Conservation (phyloP, 352 stramenopile species). For the Globisporangium yorkense region DNA sequence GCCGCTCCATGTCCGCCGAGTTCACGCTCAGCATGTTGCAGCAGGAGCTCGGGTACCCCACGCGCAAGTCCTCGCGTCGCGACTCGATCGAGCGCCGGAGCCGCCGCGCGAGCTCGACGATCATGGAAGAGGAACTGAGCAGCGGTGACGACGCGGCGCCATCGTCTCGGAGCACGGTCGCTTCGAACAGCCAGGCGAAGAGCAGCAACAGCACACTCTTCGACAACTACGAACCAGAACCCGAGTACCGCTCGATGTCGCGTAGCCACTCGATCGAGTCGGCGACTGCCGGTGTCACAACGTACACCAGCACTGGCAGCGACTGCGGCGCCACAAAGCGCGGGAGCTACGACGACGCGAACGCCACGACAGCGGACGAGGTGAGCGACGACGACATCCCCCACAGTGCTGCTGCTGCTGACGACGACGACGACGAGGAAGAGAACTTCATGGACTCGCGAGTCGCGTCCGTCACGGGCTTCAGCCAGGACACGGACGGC, state of each 20-base stretch:
- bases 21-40: slow-evolving; percentile 56
- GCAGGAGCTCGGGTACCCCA: slow-evolving; percentile 71
- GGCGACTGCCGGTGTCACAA: neutral
- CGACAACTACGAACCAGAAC: slow-evolving; percentile 8
- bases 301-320: slow-evolving; percentile 13
- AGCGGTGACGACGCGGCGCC: neutral
- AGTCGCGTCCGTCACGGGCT: slow-evolving; percentile 59
- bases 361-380: slow-evolving; percentile 2
- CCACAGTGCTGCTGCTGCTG: neutral
- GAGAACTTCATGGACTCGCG: slow-evolving; percentile 75
- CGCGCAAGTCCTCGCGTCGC: slow-evolving; percentile 15
- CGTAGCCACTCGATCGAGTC: slow-evolving; percentile 8
- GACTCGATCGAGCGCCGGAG: slow-evolving; percentile 18
- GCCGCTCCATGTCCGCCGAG: slow-evolving; percentile 56
- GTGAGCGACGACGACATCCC: slow-evolving; percentile 5
- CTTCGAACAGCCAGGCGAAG: neutral
- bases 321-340: slow-evolving; percentile 13
- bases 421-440: slow-evolving; percentile 31
- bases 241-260: slow-evolving; percentile 6
- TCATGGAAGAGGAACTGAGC: slow-evolving; percentile 25
- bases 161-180: neutral
- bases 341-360: slow-evolving; percentile 15
- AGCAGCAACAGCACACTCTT: neutral
- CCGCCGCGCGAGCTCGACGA: slow-evolving; percentile 27
- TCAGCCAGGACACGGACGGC: slow-evolving; percentile 65